These are phyloP conservation scores for Trichophyton simii DNA, from an alignment of 2,329 filamentous ascomycete genomes.

Conservation along the genomic window DNA sequence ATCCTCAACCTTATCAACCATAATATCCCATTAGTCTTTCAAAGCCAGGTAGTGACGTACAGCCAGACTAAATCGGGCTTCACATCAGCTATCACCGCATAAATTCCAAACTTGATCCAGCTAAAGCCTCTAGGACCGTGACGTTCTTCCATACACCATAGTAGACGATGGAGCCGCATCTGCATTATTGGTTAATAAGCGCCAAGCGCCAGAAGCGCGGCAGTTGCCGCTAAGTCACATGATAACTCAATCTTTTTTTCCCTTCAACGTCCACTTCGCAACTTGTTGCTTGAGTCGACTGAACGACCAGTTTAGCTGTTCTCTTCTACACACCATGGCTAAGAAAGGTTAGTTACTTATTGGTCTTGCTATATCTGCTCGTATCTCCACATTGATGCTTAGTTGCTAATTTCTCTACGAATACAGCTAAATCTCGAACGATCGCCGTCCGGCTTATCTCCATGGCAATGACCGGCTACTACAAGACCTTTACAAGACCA, in stretches of 20 bases:
- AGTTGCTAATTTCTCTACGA: neutral
- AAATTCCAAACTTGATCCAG: no score
- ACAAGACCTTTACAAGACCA: conserved; percentile 77
- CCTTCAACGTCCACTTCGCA: neutral
- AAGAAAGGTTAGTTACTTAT: neutral
- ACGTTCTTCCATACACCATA: no score
- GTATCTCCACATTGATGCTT: neutral
- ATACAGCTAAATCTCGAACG: conserved; percentile 56
- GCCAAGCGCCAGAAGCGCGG: no score
- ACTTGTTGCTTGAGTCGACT: neutral
- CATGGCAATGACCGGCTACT: conserved; percentile 98
- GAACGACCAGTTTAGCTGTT: neutral
- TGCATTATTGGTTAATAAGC: no score
- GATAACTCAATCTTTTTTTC: neutral
- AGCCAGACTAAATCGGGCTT: no score
- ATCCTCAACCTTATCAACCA: no score
- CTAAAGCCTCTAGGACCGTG: no score
- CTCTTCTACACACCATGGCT: neutral
- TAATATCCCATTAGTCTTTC: no score
- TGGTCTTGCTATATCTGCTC: neutral
- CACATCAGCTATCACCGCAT: no score
- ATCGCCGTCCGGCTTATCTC: conserved; percentile 88
- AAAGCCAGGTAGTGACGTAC: no score
- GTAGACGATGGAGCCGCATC: no score
- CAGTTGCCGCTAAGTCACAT: neutral